These are phyloP conservation scores for Verticillium dahliae DNA, from an alignment of 2,329 filamentous ascomycete genomes.

Conservation along the genomic window DNA sequence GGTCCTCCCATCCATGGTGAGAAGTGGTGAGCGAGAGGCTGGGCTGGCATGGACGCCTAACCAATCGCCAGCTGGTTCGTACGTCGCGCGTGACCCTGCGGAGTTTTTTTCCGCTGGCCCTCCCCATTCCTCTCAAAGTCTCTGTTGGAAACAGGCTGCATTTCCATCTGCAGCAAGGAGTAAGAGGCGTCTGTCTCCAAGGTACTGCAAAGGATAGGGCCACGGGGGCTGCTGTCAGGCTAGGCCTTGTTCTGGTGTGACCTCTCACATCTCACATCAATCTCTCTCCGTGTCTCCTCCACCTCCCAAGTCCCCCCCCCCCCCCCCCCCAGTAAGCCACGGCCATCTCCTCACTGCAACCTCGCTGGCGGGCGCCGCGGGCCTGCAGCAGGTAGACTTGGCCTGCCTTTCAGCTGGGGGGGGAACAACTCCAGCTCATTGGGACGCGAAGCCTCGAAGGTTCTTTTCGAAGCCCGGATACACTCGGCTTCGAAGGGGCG, in stretches of 20 bases:
- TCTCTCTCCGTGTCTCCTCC: neutral
- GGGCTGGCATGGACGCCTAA: neutral
- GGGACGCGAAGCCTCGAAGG: neutral
- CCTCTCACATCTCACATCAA: neutral
- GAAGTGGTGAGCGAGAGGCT: neutral
- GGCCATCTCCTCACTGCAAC: neutral
- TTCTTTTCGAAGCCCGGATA: neutral
- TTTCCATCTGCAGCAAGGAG: neutral
- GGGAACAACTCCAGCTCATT: neutral
- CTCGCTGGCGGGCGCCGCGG: neutral
- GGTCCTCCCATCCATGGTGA: neutral
- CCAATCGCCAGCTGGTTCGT: neutral
- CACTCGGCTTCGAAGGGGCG: neutral
- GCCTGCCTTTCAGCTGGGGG: neutral
- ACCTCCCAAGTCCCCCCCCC: no score
- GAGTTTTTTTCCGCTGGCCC: neutral
- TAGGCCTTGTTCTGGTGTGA: neutral
- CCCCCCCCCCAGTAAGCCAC: neutral
- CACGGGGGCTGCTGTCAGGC: neutral
- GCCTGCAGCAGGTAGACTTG: neutral
- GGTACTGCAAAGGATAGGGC: neutral
- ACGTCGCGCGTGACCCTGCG: conserved; percentile 1
- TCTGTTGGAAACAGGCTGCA: neutral
- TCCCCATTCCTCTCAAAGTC: neutral
- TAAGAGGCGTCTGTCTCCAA: no score